Evolutionary conservation across 2,329 filamentous ascomycete species (phyloP), one percentile per base, ranked within the genome.

Genomic region (Didymosphaeria variabile): DNA sequence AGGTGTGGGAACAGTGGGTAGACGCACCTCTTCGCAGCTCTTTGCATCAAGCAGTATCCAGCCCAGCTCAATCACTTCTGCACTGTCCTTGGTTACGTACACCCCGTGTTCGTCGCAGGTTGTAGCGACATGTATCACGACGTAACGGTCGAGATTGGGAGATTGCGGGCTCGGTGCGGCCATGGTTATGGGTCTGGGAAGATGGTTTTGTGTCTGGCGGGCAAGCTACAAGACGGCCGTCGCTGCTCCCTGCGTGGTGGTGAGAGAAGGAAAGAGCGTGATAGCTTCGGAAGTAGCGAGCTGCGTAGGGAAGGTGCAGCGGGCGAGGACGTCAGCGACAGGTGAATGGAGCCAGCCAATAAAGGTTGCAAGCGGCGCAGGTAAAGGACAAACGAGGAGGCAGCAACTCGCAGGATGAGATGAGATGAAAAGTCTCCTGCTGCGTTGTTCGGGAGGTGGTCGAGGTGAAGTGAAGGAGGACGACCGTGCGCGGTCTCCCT

Each of bases 91-190:
- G 62, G 95, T 99, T 61, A 99, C 95, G 81, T 99, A 99, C 68
- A 99, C 95, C 66, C 95, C 95, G 82, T 99, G 95, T 81, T 99
- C 95, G 80, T 99, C 95, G 82, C 95, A 99, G 71, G 95, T 99
- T 38, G 95, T 99, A 67, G 95, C 95, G 76, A 98, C 94, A 81
- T 99, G 95, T 79, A 98, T 97, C 76, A 99, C 92, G 69, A 97
- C 91, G 82, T 97, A 99, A 80, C 94, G 92, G 84, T 99, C 95
- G 81, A 97, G 88, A 82, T 77, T 77, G 32, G 74, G 73, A 5
- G 71, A 67, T 60, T 75, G 75, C 17, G 75, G 74, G 59, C 64
- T 68, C n/a, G 72, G 68, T 49, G 70, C 71, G 3, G 72, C 69
- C 73, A 76, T 76, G 51, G 50, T 29, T 29, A 21, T 17, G 31